These are phyloP conservation scores for Silene noctiflora DNA, from an alignment of 179 eudicot genomes.

Conservation along the genomic window DNA sequence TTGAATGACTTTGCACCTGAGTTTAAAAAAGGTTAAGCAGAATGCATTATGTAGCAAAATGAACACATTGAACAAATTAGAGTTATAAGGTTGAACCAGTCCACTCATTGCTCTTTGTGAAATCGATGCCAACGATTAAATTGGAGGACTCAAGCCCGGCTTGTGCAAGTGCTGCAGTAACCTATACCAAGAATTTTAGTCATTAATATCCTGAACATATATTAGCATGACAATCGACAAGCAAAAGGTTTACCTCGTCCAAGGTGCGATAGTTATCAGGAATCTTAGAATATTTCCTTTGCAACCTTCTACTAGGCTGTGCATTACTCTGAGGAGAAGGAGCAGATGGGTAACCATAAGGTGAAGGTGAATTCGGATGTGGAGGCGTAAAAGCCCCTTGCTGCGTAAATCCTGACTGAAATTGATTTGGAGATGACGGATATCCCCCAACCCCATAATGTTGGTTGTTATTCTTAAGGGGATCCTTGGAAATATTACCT, in stretches of 20 bases:
- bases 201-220: background rate
- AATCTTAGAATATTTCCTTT: slow-evolving; percentile 40
- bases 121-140: slow-evolving; percentile 92
- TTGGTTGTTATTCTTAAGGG: background rate
- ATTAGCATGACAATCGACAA: background rate
- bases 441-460: slow-evolving; percentile 14
- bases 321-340: slow-evolving; percentile 25
- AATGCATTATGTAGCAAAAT: background rate
- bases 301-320: slow-evolving; percentile 32
- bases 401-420: slow-evolving; percentile 25
- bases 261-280: slow-evolving; percentile 44
- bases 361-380: slow-evolving; percentile 28
- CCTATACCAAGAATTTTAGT: slow-evolving; percentile 37
- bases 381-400: slow-evolving; percentile 21
- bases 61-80: background rate
- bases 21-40: slow-evolving; percentile 21
- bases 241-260: slow-evolving; percentile 33
- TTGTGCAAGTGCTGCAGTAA: slow-evolving; percentile 81
- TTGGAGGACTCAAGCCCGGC: slow-evolving; percentile 98
- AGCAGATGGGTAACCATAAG: slow-evolving; percentile 14
- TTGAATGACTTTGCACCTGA: slow-evolving; percentile 84
- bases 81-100: slow-evolving; percentile 49
- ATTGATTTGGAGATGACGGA: slow-evolving; percentile 26
- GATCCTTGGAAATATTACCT: slow-evolving; percentile 22
- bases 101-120: slow-evolving; percentile 99